These are phyloP conservation scores for Daldinia sp. DNA, from an alignment of 2,329 filamentous ascomycete species.

Conservation along the genomic window DNA sequence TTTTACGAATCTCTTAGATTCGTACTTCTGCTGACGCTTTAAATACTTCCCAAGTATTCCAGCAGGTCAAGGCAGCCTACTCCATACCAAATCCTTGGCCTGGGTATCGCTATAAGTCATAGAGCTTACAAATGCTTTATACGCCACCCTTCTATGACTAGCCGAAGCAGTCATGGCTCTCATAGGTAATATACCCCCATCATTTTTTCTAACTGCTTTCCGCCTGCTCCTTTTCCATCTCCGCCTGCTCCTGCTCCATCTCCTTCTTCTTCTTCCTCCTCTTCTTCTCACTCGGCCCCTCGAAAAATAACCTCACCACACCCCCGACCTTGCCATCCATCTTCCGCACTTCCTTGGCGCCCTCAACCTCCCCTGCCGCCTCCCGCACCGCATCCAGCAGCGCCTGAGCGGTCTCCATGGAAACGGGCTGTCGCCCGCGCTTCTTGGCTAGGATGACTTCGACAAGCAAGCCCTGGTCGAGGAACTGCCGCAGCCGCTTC, in stretches of 20 bases:
- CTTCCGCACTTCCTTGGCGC: slow-evolving; percentile 50
- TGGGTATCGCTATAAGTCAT: not conserved
- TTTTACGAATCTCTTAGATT: not conserved
- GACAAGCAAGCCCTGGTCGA: slow-evolving; percentile 78
- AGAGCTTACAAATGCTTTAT: not conserved
- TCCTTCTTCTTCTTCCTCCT: slow-evolving; percentile 16
- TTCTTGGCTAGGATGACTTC: slow-evolving; percentile 77
- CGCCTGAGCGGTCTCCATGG: slow-evolving; percentile 65
- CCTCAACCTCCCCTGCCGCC: slow-evolving; percentile 37
- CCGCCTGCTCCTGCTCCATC: slow-evolving; percentile 7
- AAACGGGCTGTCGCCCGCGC: slow-evolving; percentile 69
- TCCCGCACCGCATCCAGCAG: slow-evolving; percentile 62
- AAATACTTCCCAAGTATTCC: not conserved
- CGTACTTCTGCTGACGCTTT: not conserved
- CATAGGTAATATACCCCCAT: not conserved
- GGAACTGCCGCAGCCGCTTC: slow-evolving; percentile 71
- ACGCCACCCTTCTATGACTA: not conserved
- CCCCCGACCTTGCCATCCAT: slow-evolving; percentile 53
- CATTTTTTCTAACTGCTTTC: not conserved
- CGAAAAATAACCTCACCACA: slow-evolving; percentile 49
- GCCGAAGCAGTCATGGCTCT: not conserved
- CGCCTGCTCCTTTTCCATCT: not conserved
- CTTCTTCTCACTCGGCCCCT: slow-evolving; percentile 44
- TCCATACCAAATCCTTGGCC: not conserved
- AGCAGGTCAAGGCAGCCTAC: not conserved